Evolutionary conservation across 805 yeast genomes (phyloP).

Genomic region (Pichia heedii): DNA sequence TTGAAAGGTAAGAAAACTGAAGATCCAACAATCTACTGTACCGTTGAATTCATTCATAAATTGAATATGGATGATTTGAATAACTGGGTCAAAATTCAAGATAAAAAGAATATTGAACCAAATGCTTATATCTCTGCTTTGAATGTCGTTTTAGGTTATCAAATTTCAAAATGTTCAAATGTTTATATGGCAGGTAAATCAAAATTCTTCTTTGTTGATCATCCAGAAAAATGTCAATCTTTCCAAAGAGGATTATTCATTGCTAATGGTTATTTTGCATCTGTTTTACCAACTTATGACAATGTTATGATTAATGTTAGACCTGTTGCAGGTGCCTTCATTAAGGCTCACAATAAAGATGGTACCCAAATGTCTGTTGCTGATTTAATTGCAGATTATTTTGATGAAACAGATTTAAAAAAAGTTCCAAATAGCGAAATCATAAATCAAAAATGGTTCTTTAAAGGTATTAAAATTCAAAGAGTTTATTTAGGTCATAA

Average conservation of each 20-base stretch:
- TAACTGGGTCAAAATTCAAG: constrained; percentile 13
- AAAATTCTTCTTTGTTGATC: constrained; percentile 18
- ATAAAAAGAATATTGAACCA: constrained; percentile 16
- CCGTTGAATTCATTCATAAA: constrained; percentile 17
- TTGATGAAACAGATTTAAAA: constrained; percentile 13
- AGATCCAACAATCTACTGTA: constrained; percentile 12
- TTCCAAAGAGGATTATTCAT: constrained; percentile 22
- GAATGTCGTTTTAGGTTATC: constrained; percentile 17
- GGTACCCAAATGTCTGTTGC: constrained; percentile 21
- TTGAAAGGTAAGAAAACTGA: constrained; percentile 5
- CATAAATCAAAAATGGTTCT: constrained; percentile 13
- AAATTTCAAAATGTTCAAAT: constrained; percentile 16
- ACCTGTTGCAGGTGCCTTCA: constrained; percentile 22
- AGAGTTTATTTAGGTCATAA: constrained; percentile 17
- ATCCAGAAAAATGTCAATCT: constrained; percentile 17
- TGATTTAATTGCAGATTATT: constrained; percentile 19
- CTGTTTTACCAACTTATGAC: constrained; percentile 22
- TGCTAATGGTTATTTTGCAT: constrained; percentile 24
- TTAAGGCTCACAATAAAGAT: constrained; percentile 19
- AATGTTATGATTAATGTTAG: constrained; percentile 22
- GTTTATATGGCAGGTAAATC: constrained; percentile 18
- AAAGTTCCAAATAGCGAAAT: constrained; percentile 6
- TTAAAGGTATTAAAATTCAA: constrained; percentile 18
- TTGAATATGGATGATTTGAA: constrained; percentile 17
- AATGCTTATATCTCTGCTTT: constrained; percentile 18